Evolutionary conservation across 148 eudicot species (phyloP).

Genomic region (Bassia scoparia): DNA sequence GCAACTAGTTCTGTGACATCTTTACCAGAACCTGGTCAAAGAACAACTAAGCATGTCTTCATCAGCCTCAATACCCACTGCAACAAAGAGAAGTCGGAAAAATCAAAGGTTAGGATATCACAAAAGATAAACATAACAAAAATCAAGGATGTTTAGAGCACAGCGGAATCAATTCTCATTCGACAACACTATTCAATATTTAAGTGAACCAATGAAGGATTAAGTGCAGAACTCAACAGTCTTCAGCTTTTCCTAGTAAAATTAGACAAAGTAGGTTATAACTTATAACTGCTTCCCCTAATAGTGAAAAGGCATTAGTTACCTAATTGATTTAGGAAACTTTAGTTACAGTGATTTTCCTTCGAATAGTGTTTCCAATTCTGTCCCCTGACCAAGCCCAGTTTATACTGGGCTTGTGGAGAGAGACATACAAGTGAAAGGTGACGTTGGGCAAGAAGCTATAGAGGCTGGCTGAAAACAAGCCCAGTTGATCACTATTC

Average conservation of each 20-base stretch:
- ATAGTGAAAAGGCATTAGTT: too few species aligned
- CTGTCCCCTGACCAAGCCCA: neutral
- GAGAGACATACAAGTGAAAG: neutral
- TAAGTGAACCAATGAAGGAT: too few species aligned
- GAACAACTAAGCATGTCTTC: conserved; percentile 58
- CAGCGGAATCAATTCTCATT: too few species aligned
- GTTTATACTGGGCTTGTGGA: neutral
- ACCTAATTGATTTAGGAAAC: neutral
- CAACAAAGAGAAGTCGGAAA: neutral
- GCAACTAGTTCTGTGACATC: conserved; percentile 72
- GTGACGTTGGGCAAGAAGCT: neutral
- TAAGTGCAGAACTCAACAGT: neutral
- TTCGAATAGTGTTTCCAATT: neutral
- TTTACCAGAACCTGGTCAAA: conserved; percentile 62
- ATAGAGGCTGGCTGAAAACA: too few species aligned
- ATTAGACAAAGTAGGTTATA: neutral
- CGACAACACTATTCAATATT: too few species aligned
- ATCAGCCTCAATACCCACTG: conserved; percentile 81
- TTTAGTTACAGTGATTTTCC: neutral
- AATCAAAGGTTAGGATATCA: neutral
- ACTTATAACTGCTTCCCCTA: too few species aligned
- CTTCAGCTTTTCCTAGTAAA: neutral
- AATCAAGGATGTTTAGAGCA: too few species aligned
- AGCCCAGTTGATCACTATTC: too few species aligned
- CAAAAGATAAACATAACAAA: neutral